These are phyloP conservation scores for Paramecium caudatum DNA, from an alignment of 73 alveolate genomes.

Conservation along the genomic window DNA sequence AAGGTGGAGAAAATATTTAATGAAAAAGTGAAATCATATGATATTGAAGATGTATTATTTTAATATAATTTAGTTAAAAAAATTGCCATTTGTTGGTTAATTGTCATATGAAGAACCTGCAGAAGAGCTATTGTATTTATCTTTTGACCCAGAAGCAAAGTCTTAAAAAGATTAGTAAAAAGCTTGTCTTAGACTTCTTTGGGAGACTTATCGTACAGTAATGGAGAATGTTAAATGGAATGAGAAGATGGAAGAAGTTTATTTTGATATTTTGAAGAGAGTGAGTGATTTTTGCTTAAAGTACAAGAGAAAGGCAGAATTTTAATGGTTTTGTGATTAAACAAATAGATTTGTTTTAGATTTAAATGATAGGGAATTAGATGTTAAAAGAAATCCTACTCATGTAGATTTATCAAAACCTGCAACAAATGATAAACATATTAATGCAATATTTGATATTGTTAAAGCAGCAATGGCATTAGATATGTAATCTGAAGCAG, in stretches of 20 bases:
- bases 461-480: constrained; percentile 58
- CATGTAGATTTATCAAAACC: constrained; percentile 50
- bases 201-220: constrained; percentile 59
- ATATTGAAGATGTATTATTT: background rate
- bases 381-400: constrained; percentile 34
- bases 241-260: constrained; percentile 57
- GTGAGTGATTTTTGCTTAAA: constrained; percentile 60
- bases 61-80: background rate
- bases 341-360: constrained; percentile 65
- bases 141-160: constrained; percentile 65
- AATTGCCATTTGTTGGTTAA: constrained; percentile 59
- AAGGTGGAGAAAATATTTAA: constrained; percentile 33
- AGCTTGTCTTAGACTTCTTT: constrained; percentile 19
- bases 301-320: constrained; percentile 50
- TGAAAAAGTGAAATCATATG: constrained; percentile 45
- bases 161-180: constrained; percentile 20
- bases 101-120: constrained; percentile 62
- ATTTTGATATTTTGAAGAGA: constrained; percentile 52
- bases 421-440: constrained; percentile 65
- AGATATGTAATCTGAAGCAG: constrained; percentile 46
- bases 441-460: constrained; percentile 39
- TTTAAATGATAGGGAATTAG: constrained; percentile 59
- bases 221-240: constrained; percentile 72
- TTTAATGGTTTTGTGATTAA: constrained; percentile 62
- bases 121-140: constrained; percentile 33